These are phyloP conservation scores for Zymoseptoria passerinii DNA, from an alignment of 2,329 filamentous ascomycete genomes.

Conservation along the genomic window DNA sequence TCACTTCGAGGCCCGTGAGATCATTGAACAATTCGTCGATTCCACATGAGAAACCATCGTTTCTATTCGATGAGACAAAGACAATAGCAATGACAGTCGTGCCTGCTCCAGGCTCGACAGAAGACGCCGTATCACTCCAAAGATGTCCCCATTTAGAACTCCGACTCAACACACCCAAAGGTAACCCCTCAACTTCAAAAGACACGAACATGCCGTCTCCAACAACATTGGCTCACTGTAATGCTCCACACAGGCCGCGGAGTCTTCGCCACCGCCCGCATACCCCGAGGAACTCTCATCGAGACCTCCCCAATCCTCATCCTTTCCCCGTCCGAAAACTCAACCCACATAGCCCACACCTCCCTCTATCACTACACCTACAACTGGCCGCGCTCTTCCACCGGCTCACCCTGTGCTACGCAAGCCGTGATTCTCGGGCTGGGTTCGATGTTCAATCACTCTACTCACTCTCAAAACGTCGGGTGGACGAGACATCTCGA, in stretches of 20 bases:
- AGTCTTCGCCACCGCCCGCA: conserved; percentile 41
- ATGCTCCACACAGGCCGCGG: conserved; percentile 46
- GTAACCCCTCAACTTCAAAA: conserved; percentile 24
- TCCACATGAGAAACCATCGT: background rate
- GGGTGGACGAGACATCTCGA: conserved; percentile 46
- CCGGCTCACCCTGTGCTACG: conserved; percentile 16
- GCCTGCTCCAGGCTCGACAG: background rate
- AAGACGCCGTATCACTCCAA: conserved; percentile 25
- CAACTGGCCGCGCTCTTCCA: conserved; percentile 36
- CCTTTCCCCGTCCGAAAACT: conserved; percentile 41
- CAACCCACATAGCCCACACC: conserved; percentile 43
- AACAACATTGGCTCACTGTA: too few species aligned
- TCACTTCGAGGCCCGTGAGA: background rate
- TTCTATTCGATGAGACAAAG: background rate
- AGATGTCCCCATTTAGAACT: conserved; percentile 38
- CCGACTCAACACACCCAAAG: conserved; percentile 44
- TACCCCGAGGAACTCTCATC: conserved; percentile 42
- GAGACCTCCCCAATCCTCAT: conserved; percentile 48
- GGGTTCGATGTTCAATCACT: conserved; percentile 53
- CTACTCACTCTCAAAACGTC: conserved; percentile 44
- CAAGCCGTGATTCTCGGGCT: conserved; percentile 49
- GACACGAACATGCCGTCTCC: background rate
- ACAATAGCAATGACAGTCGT: background rate
- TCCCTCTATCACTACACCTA: conserved; percentile 50
- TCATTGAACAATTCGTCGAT: background rate